A percentile compares a stretch with the other conserved stretches of the same genome.
These are phyloP conservation scores for Inonotus obliquus DNA, from an alignment of 1,284 basidiomycete genomes.

Conservation along the genomic window DNA sequence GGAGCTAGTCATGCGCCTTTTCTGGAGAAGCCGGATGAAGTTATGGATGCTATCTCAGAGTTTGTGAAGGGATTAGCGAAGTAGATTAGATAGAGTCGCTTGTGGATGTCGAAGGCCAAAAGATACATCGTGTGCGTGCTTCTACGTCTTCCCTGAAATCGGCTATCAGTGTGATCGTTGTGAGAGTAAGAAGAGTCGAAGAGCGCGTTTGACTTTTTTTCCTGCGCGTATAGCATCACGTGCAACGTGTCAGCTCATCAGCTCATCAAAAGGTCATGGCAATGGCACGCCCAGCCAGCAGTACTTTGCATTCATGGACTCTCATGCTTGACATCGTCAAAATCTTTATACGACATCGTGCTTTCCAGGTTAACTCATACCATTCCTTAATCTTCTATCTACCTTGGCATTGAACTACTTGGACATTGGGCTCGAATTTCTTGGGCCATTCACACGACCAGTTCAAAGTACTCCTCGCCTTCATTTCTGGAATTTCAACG, in stretches of 20 bases:
- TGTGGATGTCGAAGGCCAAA: too few species aligned
- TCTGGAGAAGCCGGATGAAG: background rate
- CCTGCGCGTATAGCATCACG: background rate
- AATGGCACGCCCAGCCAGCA: too few species aligned
- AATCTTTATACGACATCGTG: too few species aligned
- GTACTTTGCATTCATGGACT: too few species aligned
- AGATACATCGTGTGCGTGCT: too few species aligned
- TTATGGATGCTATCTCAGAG: constrained; percentile 2
- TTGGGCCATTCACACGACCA: background rate
- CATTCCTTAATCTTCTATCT: too few species aligned
- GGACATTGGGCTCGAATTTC: background rate
- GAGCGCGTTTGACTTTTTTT: background rate
- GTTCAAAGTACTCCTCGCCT: background rate
- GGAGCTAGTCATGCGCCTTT: constrained; percentile 5
- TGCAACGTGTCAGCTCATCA: background rate
- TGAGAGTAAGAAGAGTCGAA: background rate
- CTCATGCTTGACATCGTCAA: too few species aligned
- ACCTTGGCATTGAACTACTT: too few species aligned
- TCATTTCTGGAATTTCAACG: background rate
- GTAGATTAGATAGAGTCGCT: background rate
- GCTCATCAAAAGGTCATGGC: too few species aligned
- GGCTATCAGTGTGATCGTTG: too few species aligned
- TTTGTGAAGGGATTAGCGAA: background rate
- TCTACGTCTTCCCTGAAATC: too few species aligned
- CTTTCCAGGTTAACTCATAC: too few species aligned